phyloP scores from a whole-genome alignment of 192 early-diverging fungal species.

The Gigaspora rosea region DNA sequence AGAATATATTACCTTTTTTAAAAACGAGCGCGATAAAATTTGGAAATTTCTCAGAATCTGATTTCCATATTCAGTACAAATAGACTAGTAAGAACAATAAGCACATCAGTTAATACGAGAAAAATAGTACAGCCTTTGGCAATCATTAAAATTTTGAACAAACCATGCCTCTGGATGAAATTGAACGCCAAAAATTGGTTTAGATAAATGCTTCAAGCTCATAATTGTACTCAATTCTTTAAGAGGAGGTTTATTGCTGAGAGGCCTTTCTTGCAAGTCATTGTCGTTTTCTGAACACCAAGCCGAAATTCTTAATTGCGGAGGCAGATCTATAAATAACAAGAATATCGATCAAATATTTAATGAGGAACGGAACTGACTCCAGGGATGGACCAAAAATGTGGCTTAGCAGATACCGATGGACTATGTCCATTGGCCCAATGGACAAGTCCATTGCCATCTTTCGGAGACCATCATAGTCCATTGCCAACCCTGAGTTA shows the following conservation, averaged over 20 bases:
- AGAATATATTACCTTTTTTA: slow-evolving; percentile 33
- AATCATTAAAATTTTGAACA: slow-evolving; percentile 5
- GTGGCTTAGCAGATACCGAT: too few species aligned
- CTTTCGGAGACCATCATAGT: too few species aligned
- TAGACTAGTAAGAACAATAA: slow-evolving; percentile 50
- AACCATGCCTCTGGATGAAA: slow-evolving; percentile 86
- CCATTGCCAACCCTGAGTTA: too few species aligned
- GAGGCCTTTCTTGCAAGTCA: background rate
- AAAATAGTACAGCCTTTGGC: background rate
- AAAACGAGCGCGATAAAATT: slow-evolving; percentile 47
- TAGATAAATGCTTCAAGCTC: slow-evolving; percentile 70
- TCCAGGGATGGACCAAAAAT: too few species aligned
- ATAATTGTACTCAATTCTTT: slow-evolving; percentile 60
- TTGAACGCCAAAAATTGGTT: slow-evolving; percentile 87
- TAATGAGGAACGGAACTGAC: background rate
- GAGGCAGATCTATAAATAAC: slow-evolving; percentile 54
- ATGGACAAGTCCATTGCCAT: too few species aligned
- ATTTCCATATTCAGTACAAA: slow-evolving; percentile 80
- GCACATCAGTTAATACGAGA: background rate
- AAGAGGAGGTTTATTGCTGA: background rate
- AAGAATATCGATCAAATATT: background rate
- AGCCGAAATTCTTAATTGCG: slow-evolving; percentile 61
- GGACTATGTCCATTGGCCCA: too few species aligned
- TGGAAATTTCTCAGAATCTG: slow-evolving; percentile 77
- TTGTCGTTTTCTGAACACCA: slow-evolving; percentile 54